Conservation (phyloP, 805 yeast genomes). For the Cyberlindnera xylosilytica region DNA sequence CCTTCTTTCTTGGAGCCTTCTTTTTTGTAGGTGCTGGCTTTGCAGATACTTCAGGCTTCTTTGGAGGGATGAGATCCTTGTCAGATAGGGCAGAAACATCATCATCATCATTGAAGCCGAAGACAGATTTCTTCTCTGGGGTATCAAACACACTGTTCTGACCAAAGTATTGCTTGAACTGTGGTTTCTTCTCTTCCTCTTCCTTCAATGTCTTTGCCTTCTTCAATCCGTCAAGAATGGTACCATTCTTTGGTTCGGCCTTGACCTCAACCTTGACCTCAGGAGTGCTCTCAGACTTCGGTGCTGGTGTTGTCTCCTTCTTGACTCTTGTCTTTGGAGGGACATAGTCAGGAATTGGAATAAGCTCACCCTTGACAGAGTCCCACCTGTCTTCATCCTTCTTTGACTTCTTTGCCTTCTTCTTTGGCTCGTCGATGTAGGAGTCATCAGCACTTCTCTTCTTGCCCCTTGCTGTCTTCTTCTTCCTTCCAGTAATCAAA, state of each 20-base stretch:
- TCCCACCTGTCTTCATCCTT: conserved; percentile 16
- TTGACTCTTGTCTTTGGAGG: conserved; percentile 22
- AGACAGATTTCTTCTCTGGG: not conserved
- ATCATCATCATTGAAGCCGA: conserved; percentile 4
- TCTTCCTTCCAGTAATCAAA: conserved; percentile 43
- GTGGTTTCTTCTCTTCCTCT: conserved; percentile 1
- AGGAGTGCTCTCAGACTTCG: conserved; percentile 5
- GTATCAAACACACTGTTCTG: not conserved
- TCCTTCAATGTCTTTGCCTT: conserved; percentile 1
- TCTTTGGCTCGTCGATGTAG: conserved; percentile 14
- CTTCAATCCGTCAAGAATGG: not conserved
- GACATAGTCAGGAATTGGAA: conserved; percentile 27
- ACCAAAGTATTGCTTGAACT: not conserved
- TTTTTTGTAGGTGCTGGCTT: conserved; percentile 12
- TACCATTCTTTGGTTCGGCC: too few species aligned
- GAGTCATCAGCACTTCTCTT: conserved; percentile 30
- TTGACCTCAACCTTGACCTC: not conserved
- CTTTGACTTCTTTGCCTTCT: conserved; percentile 17
- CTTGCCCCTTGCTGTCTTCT: conserved; percentile 31
- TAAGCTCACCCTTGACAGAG: conserved; percentile 20
- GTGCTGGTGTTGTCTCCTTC: conserved; percentile 17
- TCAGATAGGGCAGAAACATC: not conserved
- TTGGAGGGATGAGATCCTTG: too few species aligned
- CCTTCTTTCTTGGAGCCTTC: conserved; percentile 9
- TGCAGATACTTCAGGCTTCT: not conserved